Evolutionary conservation across 169 alveolate genomes (phyloP), one percentile per base, ranked within the genome.

Genomic region (Plasmodium chabaudi): DNA sequence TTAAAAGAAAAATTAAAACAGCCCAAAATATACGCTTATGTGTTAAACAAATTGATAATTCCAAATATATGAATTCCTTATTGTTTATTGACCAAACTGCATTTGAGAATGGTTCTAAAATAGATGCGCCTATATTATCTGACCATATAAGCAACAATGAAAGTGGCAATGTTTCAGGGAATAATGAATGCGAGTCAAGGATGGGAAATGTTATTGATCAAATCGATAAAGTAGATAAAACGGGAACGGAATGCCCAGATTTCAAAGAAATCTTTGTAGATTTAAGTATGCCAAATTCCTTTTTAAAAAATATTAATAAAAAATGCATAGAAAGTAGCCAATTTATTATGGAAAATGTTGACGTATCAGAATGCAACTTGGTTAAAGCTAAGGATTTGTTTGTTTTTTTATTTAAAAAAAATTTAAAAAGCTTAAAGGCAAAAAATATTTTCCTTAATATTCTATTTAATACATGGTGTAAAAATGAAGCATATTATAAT

Each of bases 391-490:
- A 86, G 51, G 42, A 69, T 15, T 86, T 86, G 9, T 86, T 86
- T 72, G 46, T 74, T 17, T 70, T 59, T 53, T 21, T 86, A 39
- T 86, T 86, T 46, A 34, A 72, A 34, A 86, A 70, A 69, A 86
- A 70, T 86, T 1, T 86, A 42, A 86, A 57, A 63, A 59, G 12
- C 34, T 57, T 86, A 39, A 68, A 63, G 7, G 39, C 21, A 17
- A 60, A 57, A 57, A 86, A 70, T 86, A 23, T 23, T 19, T 86
- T 86, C 55, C 65, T 86, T 15, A 57, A 70, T 49, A 69, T 86
- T 42, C 46, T 70, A 39, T 70, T 86, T 70, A 47, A 57, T 44
- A 59, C 71, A 23, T 86, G 91, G 91, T 69, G 87, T 21, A 86
- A 59, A 72, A 70, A 86, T 46, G 87, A 86, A 59, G 47, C 59